Conservation (phyloP, 2,329 filamentous ascomycete genomes). For the Epichloe sp. region DNA sequence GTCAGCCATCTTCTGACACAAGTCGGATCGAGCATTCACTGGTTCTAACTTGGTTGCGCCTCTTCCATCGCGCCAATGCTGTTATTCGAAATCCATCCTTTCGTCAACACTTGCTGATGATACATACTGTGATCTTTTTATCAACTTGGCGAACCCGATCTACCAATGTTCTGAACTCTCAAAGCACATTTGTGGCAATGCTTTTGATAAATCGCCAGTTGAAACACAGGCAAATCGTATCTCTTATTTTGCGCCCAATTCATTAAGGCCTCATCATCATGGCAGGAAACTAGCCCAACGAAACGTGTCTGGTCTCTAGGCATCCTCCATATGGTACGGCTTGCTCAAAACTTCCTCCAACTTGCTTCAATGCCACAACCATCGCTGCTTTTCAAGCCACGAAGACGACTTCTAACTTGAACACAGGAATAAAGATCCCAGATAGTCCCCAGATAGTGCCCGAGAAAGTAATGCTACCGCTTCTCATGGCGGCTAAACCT, state of each 20-base stretch:
- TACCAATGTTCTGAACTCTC: not conserved
- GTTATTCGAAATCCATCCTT: too few relatives aligned
- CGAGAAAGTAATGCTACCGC: not conserved
- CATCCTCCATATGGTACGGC: not conserved
- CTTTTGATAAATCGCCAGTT: not conserved
- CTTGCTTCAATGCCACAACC: not conserved
- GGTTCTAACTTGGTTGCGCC: too few relatives aligned
- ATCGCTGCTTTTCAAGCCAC: not conserved
- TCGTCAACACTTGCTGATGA: too few relatives aligned
- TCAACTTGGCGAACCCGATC: not conserved
- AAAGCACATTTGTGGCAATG: not conserved
- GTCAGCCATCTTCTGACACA: too few relatives aligned
- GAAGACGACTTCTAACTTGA: not conserved
- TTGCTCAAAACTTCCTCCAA: not conserved
- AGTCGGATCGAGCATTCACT: too few relatives aligned
- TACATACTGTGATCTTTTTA: too few relatives aligned
- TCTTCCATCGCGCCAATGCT: too few relatives aligned
- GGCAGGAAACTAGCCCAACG: not conserved
- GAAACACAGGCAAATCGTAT: not conserved
- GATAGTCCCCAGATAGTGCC: conserved; percentile 14
- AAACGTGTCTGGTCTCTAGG: not conserved
- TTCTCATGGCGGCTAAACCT: not conserved
- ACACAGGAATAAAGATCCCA: conserved; percentile 17
- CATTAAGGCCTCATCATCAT: not conserved
- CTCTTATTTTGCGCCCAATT: not conserved